These are phyloP conservation scores for Botrytis aclada DNA, from an alignment of 2,329 filamentous ascomycete genomes.

Conservation along the genomic window DNA sequence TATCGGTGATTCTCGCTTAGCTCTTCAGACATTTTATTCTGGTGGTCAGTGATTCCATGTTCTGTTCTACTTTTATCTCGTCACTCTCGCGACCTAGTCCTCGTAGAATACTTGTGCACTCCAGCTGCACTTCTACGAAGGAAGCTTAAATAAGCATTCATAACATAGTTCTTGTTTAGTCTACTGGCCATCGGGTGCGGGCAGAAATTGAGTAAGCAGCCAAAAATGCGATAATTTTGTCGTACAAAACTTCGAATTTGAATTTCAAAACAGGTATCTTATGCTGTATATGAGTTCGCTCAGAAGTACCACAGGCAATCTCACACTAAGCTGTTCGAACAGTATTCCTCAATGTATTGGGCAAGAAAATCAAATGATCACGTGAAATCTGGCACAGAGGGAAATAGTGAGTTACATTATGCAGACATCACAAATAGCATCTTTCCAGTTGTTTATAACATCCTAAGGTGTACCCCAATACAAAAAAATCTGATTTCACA, in stretches of 20 bases:
- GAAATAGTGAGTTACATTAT: background rate
- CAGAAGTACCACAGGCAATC: background rate
- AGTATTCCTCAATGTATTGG: background rate
- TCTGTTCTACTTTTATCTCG: background rate
- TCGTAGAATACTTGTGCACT: background rate
- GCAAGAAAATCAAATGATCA: background rate
- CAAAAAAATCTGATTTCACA: no score
- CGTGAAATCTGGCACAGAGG: background rate
- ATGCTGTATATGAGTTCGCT: background rate
- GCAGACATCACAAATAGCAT: background rate
- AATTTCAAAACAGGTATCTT: fast-evolving
- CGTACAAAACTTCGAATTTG: background rate
- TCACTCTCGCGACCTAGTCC: background rate
- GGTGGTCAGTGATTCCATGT: fast-evolving
- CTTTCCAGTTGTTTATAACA: background rate
- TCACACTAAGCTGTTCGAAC: background rate
- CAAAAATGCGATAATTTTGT: background rate
- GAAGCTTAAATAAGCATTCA: background rate
- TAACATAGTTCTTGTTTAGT: fast-evolving
- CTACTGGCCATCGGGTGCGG: background rate
- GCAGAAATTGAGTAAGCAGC: background rate
- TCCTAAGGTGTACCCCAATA: no score
- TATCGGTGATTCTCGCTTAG: background rate
- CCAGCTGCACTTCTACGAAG: fast-evolving
- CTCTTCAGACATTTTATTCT: background rate